These are phyloP conservation scores for Biancaea sappan DNA, from an alignment of 306 rosid genomes.

Conservation along the genomic window DNA sequence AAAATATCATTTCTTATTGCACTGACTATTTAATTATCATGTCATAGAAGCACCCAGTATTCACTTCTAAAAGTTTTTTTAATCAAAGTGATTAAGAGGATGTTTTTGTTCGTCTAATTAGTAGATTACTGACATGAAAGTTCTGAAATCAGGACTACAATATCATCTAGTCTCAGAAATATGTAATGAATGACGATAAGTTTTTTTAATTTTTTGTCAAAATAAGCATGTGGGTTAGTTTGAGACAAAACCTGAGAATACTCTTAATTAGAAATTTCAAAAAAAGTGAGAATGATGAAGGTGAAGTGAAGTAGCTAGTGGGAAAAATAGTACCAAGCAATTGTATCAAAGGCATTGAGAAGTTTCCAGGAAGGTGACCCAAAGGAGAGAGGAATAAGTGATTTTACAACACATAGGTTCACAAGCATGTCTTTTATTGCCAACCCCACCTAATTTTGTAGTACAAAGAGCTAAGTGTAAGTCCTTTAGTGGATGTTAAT, in stretches of 20 bases:
- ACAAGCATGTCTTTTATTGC: not conserved
- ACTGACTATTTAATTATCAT: conserved; percentile 12
- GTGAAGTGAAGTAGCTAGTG: conserved; percentile 27
- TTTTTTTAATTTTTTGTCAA: too few species aligned
- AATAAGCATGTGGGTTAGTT: too few species aligned
- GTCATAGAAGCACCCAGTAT: not conserved
- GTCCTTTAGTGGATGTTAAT: conserved; percentile 1
- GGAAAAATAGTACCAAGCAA: conserved; percentile 14
- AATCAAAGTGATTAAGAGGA: not conserved
- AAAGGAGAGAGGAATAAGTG: not conserved
- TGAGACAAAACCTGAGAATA: too few species aligned
- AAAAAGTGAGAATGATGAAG: conserved; percentile 11
- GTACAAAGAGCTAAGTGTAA: conserved; percentile 6
- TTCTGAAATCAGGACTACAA: conserved; percentile 17
- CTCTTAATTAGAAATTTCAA: too few species aligned
- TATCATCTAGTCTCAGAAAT: too few species aligned
- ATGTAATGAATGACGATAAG: too few species aligned
- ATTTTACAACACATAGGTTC: not conserved
- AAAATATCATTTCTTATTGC: not conserved
- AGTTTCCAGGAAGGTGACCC: conserved; percentile 45
- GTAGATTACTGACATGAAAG: not conserved
- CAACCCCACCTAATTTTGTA: conserved; percentile 24
- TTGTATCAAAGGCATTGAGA: conserved; percentile 26
- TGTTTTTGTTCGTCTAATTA: not conserved
- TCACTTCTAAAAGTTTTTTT: not conserved